Conservation (phyloP, 129 eudicot genomes). For the Pulicaria dysenterica region DNA sequence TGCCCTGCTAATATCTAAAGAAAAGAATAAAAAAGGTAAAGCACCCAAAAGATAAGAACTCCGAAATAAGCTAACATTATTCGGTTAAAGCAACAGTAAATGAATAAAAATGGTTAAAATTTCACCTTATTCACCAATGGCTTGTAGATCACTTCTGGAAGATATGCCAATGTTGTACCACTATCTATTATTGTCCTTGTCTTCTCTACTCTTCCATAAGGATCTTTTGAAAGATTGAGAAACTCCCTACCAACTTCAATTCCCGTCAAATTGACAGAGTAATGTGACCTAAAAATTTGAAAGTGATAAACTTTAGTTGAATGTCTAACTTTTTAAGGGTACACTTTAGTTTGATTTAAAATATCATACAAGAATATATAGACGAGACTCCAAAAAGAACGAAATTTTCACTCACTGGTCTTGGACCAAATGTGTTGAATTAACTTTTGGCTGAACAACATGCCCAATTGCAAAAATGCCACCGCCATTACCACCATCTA, state of each 20-base stretch:
- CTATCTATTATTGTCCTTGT: conserved; percentile 71
- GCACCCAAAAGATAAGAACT: neutral
- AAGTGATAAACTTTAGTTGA: neutral
- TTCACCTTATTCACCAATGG: conserved; percentile 61
- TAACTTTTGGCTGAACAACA: conserved; percentile 88
- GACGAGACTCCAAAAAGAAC: neutral
- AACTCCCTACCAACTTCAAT: conserved; percentile 61
- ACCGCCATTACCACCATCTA: conserved; percentile 88
- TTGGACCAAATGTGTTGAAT: conserved; percentile 62
- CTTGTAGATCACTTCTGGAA: conserved; percentile 68
- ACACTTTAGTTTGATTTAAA: neutral
- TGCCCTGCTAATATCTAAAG: conserved; percentile 61
- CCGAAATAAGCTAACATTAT: conserved; percentile 7
- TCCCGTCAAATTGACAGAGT: conserved; percentile 74
- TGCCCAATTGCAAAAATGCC: conserved; percentile 93
- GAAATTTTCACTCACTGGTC: conserved; percentile 54
- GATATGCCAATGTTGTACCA: conserved; percentile 91
- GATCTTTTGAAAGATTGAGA: conserved; percentile 54
- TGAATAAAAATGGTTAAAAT: neutral
- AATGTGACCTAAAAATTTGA: conserved; percentile 62
- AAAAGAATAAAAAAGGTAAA: neutral
- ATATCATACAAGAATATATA: neutral
- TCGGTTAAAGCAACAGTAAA: neutral
- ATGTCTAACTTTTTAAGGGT: neutral
- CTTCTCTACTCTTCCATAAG: conserved; percentile 41